Percentiles rank a stretch among this genome's conserved stretches.
These are phyloP conservation scores for Pseudonitzschia pungens DNA, from an alignment of 108 stramenopile species.

Conservation along the genomic window DNA sequence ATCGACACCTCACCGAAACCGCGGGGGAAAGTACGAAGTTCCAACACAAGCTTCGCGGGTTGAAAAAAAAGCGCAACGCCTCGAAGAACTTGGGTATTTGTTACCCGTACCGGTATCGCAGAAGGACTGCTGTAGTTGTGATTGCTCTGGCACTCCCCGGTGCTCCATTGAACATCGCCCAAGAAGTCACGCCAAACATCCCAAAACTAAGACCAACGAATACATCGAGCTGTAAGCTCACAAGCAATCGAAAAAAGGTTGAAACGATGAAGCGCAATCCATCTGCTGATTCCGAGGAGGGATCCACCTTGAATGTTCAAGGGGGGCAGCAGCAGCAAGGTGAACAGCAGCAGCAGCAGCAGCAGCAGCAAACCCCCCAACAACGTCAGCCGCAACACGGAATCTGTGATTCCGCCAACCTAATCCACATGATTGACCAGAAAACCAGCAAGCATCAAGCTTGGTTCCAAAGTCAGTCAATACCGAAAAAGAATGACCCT, in stretches of 20 bases:
- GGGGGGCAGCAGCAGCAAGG: background rate
- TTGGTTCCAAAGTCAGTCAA: constrained; percentile 1
- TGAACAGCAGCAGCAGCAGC: background rate
- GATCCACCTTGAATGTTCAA: constrained; percentile 12
- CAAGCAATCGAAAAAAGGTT: background rate
- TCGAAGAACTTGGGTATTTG: background rate
- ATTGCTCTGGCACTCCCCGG: too few relatives aligned
- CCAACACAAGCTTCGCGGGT: background rate
- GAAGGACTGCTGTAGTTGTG: too few relatives aligned
- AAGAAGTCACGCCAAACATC: too few relatives aligned
- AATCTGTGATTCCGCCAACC: background rate
- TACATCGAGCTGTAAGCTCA: background rate
- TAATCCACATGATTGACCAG: constrained; percentile 9
- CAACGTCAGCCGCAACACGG: background rate
- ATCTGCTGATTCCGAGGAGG: background rate
- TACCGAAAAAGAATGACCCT: background rate
- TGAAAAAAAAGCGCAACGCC: background rate
- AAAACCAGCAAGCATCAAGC: constrained; percentile 13
- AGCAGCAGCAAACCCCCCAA: background rate
- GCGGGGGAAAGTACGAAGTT: background rate
- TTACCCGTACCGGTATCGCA: too few relatives aligned
- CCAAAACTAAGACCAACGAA: background rate
- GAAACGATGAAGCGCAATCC: constrained; percentile 2
- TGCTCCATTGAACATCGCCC: too few relatives aligned
- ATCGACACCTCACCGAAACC: background rate